A percentile compares a stretch with the other conserved stretches of the same genome.
Evolutionary conservation across 78 protist species (phyloP).

Genomic region (Pirum gemmata): DNA sequence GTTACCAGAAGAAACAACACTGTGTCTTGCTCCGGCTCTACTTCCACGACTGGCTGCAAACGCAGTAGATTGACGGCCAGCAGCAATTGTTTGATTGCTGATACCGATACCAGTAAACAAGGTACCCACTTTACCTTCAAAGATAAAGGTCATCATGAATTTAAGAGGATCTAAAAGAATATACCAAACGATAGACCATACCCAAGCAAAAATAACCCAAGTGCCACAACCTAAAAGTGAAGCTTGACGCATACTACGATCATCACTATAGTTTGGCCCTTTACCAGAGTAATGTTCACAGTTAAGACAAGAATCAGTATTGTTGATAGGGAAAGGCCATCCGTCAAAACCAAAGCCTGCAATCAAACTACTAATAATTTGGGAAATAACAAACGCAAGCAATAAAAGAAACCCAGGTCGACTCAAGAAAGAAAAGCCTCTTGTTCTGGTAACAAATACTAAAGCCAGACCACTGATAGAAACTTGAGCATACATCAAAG

Average conservation of each 20-base stretch:
- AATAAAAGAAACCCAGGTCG: conserved; percentile 61
- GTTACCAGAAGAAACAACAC: not conserved
- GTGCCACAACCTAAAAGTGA: conserved; percentile 1
- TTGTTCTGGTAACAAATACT: conserved; percentile 51
- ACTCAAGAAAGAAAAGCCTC: conserved; percentile 58
- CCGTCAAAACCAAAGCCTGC: not conserved
- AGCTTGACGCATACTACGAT: not conserved
- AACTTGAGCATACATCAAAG: conserved; percentile 10
- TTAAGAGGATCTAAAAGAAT: not conserved
- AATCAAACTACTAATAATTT: conserved; percentile 46
- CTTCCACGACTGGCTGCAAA: too few relatives aligned
- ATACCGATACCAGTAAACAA: too few relatives aligned
- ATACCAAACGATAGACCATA: not conserved
- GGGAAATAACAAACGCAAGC: conserved; percentile 63
- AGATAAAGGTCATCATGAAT: not conserved
- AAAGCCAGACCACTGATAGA: conserved; percentile 7
- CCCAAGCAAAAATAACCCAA: conserved; percentile 6
- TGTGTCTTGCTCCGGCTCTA: not conserved
- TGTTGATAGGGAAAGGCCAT: not conserved
- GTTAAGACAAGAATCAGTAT: too few relatives aligned
- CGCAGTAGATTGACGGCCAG: too few relatives aligned
- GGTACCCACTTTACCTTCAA: not conserved
- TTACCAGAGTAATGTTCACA: not conserved
- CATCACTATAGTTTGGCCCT: not conserved
- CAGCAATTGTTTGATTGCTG: too few relatives aligned